Conservation (phyloP, 768 basidiomycete genomes). For the Mycena galericulata region DNA sequence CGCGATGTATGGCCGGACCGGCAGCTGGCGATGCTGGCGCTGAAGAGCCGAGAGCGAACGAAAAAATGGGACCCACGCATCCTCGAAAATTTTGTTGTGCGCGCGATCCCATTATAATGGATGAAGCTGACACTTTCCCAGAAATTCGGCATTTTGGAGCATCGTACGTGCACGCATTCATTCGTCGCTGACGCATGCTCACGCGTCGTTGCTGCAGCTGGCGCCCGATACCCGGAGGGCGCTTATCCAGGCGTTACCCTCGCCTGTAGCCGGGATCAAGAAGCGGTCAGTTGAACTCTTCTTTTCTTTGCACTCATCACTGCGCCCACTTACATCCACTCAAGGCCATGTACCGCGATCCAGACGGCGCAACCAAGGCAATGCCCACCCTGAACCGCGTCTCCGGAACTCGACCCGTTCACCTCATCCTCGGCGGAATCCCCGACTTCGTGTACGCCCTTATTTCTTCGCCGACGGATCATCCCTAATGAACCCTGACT, state of each 20-base stretch:
- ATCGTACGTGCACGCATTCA: conserved; percentile 43
- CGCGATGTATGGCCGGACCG: conserved; percentile 64
- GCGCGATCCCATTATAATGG: conserved; percentile 35
- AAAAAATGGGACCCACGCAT: conserved; percentile 66
- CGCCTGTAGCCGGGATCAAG: conserved; percentile 72
- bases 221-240: conserved; percentile 34
- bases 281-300: conserved; percentile 66
- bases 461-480: neutral
- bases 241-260: conserved; percentile 59
- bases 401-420: conserved; percentile 58
- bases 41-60: conserved; percentile 50
- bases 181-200: neutral
- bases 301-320: neutral
- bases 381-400: conserved; percentile 57
- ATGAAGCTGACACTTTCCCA: conserved; percentile 33
- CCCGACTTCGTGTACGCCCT: conserved; percentile 65
- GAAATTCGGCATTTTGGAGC: conserved; percentile 60
- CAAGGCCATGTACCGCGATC: conserved; percentile 75
- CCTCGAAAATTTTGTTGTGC: conserved; percentile 64
- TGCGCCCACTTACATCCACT: conserved; percentile 3
- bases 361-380: conserved; percentile 65
- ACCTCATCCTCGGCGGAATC: conserved; percentile 63
- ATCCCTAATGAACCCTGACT: neutral
- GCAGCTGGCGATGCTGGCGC: conserved; percentile 52
- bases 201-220: conserved; percentile 21